Percentiles rank a stretch among this genome's conserved stretches.
These are phyloP conservation scores for Scalesia atractyloides DNA, from an alignment of 129 eudicot genomes.

Conservation along the genomic window DNA sequence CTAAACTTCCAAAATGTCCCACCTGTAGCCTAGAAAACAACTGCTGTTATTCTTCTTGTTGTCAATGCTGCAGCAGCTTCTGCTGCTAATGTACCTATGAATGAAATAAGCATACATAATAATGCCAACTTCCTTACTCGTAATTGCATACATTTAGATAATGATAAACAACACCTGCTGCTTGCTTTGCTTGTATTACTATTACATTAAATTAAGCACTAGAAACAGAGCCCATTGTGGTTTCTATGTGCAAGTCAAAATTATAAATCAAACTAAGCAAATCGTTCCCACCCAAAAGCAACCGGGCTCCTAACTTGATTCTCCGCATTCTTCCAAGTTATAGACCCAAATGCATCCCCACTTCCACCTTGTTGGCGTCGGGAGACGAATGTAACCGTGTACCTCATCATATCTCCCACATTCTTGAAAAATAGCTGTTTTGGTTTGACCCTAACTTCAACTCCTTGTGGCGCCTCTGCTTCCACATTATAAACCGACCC, in stretches of 20 bases:
- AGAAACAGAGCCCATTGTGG: conserved; percentile 27
- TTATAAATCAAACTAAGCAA: background rate
- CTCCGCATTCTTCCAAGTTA: conserved; percentile 60
- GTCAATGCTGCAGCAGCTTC: conserved; percentile 8
- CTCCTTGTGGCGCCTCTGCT: conserved; percentile 53
- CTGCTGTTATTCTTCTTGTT: conserved; percentile 42
- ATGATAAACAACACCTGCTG: conserved; percentile 18
- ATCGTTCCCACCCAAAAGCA: conserved; percentile 56
- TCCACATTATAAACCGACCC: conserved; percentile 51
- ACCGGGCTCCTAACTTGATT: conserved; percentile 82
- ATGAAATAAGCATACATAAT: conserved; percentile 21
- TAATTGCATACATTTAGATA: conserved; percentile 17
- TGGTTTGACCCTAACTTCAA: conserved; percentile 61
- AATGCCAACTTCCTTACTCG: conserved; percentile 15
- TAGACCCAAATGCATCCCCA: conserved; percentile 64
- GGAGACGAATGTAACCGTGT: conserved; percentile 70
- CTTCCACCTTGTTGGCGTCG: conserved; percentile 38
- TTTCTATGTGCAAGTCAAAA: conserved; percentile 24
- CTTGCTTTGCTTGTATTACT: background rate
- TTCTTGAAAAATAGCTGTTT: conserved; percentile 57
- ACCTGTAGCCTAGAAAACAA: conserved; percentile 42
- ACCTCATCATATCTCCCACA: conserved; percentile 63
- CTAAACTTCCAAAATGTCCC: conserved; percentile 48
- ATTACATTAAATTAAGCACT: conserved; percentile 37
- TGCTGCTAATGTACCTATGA: conserved; percentile 38